phyloP scores from a whole-genome alignment of 139 green algal species.

The Chlamydomonas sp. region DNA sequence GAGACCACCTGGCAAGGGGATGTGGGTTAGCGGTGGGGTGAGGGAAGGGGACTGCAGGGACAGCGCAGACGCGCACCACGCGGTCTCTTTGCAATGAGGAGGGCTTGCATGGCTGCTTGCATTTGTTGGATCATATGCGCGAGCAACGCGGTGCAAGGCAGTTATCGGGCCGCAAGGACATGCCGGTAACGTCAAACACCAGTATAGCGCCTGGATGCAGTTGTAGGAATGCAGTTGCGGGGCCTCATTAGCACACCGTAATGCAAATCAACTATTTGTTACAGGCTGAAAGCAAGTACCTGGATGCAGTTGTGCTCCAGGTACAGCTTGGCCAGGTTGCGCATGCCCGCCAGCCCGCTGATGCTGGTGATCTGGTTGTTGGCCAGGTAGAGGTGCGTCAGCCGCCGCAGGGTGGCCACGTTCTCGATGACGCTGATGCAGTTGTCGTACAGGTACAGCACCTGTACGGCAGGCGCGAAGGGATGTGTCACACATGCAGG shows the following conservation, averaged over 20 bases:
- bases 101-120: no score
- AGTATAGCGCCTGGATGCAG: no score
- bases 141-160: no score
- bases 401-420: conserved; percentile 17
- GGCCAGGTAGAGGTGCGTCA: conserved; percentile 66
- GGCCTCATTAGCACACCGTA: no score
- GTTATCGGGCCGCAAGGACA: no score
- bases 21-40: neutral
- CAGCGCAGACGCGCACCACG: neutral
- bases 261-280: no score
- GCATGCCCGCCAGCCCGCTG: conserved; percentile 23
- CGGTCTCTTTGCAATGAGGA: neutral
- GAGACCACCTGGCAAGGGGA: conserved; percentile 2
- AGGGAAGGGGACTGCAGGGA: neutral
- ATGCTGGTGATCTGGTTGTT: conserved; percentile 59
- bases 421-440: conserved; percentile 41
- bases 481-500: neutral
- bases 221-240: no score
- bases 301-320: conserved; percentile 55
- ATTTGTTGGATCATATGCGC: no score
- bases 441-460: conserved; percentile 72
- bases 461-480: conserved; percentile 15
- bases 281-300: neutral
- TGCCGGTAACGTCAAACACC: no score
- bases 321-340: conserved; percentile 61